Percentiles rank a stretch among this genome's conserved stretches.
phyloP scores from a whole-genome alignment of 345 rosid genomes.

The Populus davidiana region DNA sequence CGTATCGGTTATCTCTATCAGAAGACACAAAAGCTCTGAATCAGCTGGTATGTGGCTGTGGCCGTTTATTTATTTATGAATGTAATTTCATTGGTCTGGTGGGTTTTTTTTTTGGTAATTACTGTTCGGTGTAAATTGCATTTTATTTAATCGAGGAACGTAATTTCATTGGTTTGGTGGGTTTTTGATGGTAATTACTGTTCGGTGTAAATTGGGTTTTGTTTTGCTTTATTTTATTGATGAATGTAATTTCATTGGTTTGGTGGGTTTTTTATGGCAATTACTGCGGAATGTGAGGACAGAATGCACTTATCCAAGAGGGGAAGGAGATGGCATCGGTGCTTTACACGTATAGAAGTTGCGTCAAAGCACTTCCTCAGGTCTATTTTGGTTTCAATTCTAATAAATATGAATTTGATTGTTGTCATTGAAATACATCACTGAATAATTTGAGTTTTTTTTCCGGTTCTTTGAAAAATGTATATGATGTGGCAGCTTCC shows the following conservation, averaged over 20 bases:
- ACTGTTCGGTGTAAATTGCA: neutral
- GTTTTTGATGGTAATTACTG: neutral
- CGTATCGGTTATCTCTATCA: constrained; percentile 82
- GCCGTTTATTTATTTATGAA: neutral
- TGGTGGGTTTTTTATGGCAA: constrained; percentile 3
- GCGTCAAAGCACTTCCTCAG: constrained; percentile 99
- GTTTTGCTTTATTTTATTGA: neutral
- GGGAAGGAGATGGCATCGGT: constrained; percentile 98
- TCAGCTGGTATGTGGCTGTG: constrained; percentile 63
- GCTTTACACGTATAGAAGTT: constrained; percentile 94
- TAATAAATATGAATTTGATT: neutral
- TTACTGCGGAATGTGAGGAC: constrained; percentile 25
- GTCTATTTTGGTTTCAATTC: constrained; percentile 28
- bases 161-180: too few relatives aligned
- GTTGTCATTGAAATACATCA: neutral
- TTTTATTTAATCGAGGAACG: neutral
- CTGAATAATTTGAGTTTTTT: neutral
- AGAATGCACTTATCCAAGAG: constrained; percentile 88
- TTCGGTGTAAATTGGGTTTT: neutral
- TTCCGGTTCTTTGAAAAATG: neutral
- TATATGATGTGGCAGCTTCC: constrained; percentile 65
- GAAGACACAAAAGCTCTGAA: constrained; percentile 98
- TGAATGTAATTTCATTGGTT: neutral
- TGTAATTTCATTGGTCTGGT: too few relatives aligned
- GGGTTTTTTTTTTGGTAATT: too few relatives aligned